Evolutionary conservation across 257 asterid genomes (phyloP), one percentile per base, ranked within the genome.

Genomic region (Sherardia arvensis): DNA sequence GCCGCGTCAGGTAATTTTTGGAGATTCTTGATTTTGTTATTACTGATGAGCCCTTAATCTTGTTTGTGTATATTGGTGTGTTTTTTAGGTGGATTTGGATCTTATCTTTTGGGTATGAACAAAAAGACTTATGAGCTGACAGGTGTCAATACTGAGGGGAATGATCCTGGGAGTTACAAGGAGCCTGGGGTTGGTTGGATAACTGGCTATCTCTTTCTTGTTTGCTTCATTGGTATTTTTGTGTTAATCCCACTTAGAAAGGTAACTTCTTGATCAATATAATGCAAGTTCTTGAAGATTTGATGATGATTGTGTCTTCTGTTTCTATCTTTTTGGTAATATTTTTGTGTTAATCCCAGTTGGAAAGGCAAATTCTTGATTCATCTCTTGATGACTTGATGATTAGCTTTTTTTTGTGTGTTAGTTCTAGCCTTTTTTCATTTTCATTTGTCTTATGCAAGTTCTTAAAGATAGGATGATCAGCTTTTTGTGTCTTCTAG

Each of bases 151-250:
- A 64, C 78, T 0, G 54, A 49, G 1, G 98, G 96, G 53, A 91
- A 91, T 64, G 61, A 82, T 63, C 79, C 85, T 2, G 78, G 80
- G 66, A 88, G 90, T 66, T 74, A 83, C 3, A 91, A 82, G 70
- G 87, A 86, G 72, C 98, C 90, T 20, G 90, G 81, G 60, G 61
- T 91, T 48, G 97, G 84, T 54, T 91, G 98, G 98, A 91, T 88
- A 88, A 88, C 79, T 21, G 78, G 75, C n/a, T 91, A 73, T 64
- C 83, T 82, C 3, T 72, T 85, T 65, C 61, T 88, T 21, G 96
- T 91, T 66, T 87, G 85, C 68, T 91, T 91, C 67, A 81, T 84
- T 58, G 95, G 96, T 47, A 89, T 91, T 28, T 84, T 88, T 62
- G 96, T 84, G 48, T 74, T 87, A 80, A 80, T 90, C 65, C 97